A percentile compares a stretch with the other conserved stretches of the same genome.
Conservation (phyloP, 2,329 filamentous ascomycete species). For the Colletotrichum tofieldiae region DNA sequence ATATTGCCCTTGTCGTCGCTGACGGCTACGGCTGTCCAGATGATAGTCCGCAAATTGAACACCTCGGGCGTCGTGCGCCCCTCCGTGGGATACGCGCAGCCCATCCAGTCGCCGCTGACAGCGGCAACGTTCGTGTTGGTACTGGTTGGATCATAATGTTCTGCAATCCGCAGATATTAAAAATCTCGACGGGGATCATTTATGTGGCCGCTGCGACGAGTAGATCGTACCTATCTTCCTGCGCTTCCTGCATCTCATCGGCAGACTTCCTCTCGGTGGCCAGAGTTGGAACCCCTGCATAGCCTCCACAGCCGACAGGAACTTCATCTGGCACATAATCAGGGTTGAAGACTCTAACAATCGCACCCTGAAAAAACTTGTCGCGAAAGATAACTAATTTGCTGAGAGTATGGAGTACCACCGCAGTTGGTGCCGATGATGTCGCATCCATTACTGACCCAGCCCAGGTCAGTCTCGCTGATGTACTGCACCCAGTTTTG, state of each 20-base stretch:
- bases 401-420: slow-evolving; percentile 67
- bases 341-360: slow-evolving; percentile 67
- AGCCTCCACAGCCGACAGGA: slow-evolving; percentile 69
- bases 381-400: slow-evolving; percentile 67
- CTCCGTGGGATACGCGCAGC: slow-evolving; percentile 67
- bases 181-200: slow-evolving; percentile 76
- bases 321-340: slow-evolving; percentile 66
- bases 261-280: slow-evolving; percentile 73
- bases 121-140: slow-evolving; percentile 66
- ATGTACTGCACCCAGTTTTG: slow-evolving; percentile 66
- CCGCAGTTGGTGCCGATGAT: slow-evolving; percentile 75
- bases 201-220: slow-evolving; percentile 58
- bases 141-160: slow-evolving; percentile 69
- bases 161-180: slow-evolving; percentile 75
- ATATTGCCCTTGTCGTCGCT: slow-evolving; percentile 61
- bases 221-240: slow-evolving; percentile 62
- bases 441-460: slow-evolving; percentile 72
- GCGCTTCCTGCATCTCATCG: slow-evolving; percentile 68
- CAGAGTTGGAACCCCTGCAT: slow-evolving; percentile 70
- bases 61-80: slow-evolving; percentile 71
- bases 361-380: slow-evolving; percentile 65
- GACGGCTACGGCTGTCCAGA: slow-evolving; percentile 64
- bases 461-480: slow-evolving; percentile 68
- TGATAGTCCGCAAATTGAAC: slow-evolving; percentile 63
- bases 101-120: slow-evolving; percentile 71